phyloP scores from a whole-genome alignment of 768 basidiomycete genomes.

The Amanita muscaria region DNA sequence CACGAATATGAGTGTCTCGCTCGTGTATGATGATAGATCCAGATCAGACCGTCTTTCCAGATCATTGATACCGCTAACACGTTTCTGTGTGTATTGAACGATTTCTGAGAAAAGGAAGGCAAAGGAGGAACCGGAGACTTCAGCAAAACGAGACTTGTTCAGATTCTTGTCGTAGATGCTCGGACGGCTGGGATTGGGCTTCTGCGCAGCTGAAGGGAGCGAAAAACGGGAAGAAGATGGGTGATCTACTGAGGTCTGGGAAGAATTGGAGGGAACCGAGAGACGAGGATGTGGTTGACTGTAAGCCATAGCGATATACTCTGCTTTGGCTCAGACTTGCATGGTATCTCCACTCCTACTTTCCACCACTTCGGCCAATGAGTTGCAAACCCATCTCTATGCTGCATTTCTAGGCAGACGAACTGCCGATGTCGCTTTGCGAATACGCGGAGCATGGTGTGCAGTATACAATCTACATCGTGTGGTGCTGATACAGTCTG shows the following conservation, averaged over 20 bases:
- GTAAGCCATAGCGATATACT: neutral
- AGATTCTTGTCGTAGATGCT: constrained; percentile 86
- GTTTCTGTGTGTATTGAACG: constrained; percentile 93
- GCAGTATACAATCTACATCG: constrained; percentile 76
- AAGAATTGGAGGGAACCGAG: constrained; percentile 57
- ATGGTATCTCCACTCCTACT: constrained; percentile 10
- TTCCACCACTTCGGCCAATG: constrained; percentile 37
- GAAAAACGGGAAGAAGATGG: constrained; percentile 64
- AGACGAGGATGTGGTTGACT: constrained; percentile 43
- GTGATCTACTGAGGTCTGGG: constrained; percentile 42
- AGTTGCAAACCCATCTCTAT: constrained; percentile 73
- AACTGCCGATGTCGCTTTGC: constrained; percentile 73
- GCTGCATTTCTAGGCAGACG: constrained; percentile 57
- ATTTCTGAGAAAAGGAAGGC: constrained; percentile 90
- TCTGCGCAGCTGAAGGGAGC: constrained; percentile 47
- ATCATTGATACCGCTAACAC: constrained; percentile 91
- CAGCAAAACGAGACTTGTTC: constrained; percentile 77
- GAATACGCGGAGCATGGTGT: constrained; percentile 54
- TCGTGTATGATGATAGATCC: neutral
- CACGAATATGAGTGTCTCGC: constrained; percentile 6
- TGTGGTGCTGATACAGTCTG: constrained; percentile 84
- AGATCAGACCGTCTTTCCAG: constrained; percentile 75
- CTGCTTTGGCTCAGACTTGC: neutral
- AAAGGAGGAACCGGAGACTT: constrained; percentile 79
- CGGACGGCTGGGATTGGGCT: constrained; percentile 40